These are phyloP conservation scores for Hydnomerulius pinastri DNA, from an alignment of 768 basidiomycete genomes.

Conservation along the genomic window DNA sequence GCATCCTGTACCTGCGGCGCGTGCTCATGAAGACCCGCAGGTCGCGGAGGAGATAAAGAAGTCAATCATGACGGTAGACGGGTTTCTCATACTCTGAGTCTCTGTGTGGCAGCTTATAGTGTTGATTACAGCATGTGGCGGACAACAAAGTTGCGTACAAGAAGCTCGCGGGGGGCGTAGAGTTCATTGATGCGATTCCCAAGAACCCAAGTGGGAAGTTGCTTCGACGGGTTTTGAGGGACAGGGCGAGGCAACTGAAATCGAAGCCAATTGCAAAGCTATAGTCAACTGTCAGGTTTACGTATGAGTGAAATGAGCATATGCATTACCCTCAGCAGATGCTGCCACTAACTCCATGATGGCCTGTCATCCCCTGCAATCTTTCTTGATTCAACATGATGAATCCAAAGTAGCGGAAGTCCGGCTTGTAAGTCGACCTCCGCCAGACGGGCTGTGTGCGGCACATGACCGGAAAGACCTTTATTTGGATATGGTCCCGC, in stretches of 20 bases:
- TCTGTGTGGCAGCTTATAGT: not conserved
- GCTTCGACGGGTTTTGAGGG: slow-evolving; percentile 52
- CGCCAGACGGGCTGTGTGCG: too few relatives aligned
- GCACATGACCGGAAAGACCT: too few relatives aligned
- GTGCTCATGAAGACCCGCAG: slow-evolving; percentile 34
- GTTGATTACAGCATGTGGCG: slow-evolving; percentile 45
- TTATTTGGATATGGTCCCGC: too few relatives aligned
- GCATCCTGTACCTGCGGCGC: slow-evolving; percentile 36
- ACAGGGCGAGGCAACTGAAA: slow-evolving; percentile 38
- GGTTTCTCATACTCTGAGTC: not conserved
- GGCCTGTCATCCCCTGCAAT: too few relatives aligned
- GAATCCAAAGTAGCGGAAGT: too few relatives aligned
- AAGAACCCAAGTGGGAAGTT: slow-evolving; percentile 68
- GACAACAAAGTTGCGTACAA: slow-evolving; percentile 59
- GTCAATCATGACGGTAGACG: slow-evolving; percentile 52
- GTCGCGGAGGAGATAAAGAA: slow-evolving; percentile 34
- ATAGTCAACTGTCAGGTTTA: too few relatives aligned
- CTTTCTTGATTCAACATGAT: too few relatives aligned
- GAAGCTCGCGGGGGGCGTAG: slow-evolving; percentile 55
- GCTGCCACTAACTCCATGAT: too few relatives aligned
- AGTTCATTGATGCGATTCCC: slow-evolving; percentile 57
- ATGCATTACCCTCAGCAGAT: too few relatives aligned
- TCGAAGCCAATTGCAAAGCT: slow-evolving; percentile 18
- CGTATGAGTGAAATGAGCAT: too few relatives aligned
- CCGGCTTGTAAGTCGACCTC: too few relatives aligned